Evolutionary conservation across 805 yeast species (phyloP).

Genomic region (Saccharomycopsis fibuligera): DNA sequence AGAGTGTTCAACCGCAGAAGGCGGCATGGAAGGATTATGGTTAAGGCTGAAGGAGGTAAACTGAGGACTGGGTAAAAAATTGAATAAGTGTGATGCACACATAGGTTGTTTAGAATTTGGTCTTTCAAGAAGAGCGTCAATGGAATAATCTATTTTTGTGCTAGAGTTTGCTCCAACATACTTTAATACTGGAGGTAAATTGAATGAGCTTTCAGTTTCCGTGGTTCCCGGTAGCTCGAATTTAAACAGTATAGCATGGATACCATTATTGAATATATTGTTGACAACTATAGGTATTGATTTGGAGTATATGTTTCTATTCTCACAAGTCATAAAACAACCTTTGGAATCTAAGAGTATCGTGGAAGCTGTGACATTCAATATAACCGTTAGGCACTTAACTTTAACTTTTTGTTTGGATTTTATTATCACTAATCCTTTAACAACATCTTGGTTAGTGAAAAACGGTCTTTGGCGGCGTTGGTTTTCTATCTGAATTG

Average conservation of each 20-base stretch:
- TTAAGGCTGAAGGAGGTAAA: conserved; percentile 9
- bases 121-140: conserved; percentile 10
- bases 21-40: conserved; percentile 10
- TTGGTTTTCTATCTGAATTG: conserved; percentile 1
- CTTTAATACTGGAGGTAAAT: conserved; percentile 14
- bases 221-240: conserved; percentile 10
- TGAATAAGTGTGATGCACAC: conserved; percentile 1
- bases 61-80: conserved; percentile 14
- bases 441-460: conserved; percentile 11
- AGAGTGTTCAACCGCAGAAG: conserved; percentile 3
- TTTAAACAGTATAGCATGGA: conserved; percentile 8
- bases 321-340: conserved; percentile 16
- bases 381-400: conserved; percentile 1
- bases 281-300: conserved; percentile 3
- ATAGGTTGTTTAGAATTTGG: conserved; percentile 3
- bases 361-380: conserved; percentile 12
- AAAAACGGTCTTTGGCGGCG: conserved; percentile 3
- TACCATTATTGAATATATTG: conserved; percentile 1
- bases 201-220: conserved; percentile 2
- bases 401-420: conserved; percentile 8
- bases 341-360: conserved; percentile 16
- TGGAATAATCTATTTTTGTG: conserved; percentile 18
- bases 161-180: conserved; percentile 3
- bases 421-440: conserved; percentile 9
- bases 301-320: conserved; percentile 7